Base-by-base conservation (phyloP, 257 asterid species). In the Linaria vulgaris region DNA sequence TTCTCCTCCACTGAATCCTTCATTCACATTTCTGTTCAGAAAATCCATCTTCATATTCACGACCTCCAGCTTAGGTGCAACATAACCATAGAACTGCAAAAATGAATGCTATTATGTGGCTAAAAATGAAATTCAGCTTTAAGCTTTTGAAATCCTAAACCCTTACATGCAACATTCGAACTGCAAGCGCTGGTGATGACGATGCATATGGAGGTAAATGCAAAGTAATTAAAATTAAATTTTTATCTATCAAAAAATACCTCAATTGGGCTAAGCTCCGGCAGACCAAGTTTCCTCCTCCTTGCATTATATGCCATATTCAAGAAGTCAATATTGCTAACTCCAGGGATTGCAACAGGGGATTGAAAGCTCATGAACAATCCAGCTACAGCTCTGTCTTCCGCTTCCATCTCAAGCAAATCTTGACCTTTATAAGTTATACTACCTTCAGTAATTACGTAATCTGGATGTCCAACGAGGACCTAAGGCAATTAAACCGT, bases 1-100 rank as follows among this genome's bases (percentile, higher is more conserved):
- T 83, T 94, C 99, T 72, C 99, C 99, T 43, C 99, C 99, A 48
- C 97, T 94, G 69, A 94, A 94, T 70, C 97, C 97, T 85, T 88
- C 96, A 74, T 94, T 94, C 65, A 94, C 99, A 68, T 94, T 90
- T 81, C 97, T 76, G 79, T 94, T 88, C 73, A 94, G 74, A 67
- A 87, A 81, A 59, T 94, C 96, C 39, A 75, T 72, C 81, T 94
- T 90, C 99, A 90, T 94, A 71, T 90, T 87, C 74, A 90, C 91
- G 15, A 83, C 71, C 72, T 90, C 88, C 53, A 94, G 96, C 83
- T 87, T 94, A 49, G 96, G 92, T 13, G 81, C 84, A n/a, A 94
- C 78, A 49, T 84, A 88, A 56, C 89, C 91, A 63, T 77, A 94
- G 74, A 94, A 94, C 99, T 94, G 96, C 84, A 80, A 59, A 38